Evolutionary conservation across 208 protist species (phyloP).

Genomic region (Acanthamoeba comandoni): DNA sequence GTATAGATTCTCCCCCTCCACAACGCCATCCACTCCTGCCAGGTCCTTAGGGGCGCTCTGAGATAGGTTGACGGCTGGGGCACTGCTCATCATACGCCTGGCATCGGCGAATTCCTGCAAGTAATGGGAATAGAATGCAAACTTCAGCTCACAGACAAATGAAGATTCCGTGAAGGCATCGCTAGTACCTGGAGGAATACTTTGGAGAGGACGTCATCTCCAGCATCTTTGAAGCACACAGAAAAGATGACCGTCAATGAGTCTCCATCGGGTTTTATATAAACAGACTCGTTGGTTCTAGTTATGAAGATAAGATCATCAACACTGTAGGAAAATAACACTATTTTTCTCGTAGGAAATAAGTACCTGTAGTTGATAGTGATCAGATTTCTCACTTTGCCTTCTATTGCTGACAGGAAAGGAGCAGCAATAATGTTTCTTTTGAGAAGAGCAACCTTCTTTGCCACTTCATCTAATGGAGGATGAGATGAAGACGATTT

Average conservation of each 20-base stretch:
- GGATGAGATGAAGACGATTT: background rate
- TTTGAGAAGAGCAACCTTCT: slow-evolving; percentile 79
- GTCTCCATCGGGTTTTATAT: slow-evolving; percentile 82
- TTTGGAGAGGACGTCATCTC: slow-evolving; percentile 83
- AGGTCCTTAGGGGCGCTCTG: slow-evolving; percentile 84
- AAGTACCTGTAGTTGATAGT: slow-evolving; percentile 83
- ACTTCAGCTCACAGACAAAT: slow-evolving; percentile 3
- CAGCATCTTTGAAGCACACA: slow-evolving; percentile 84
- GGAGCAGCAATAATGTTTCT: slow-evolving; percentile 81
- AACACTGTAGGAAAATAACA: background rate
- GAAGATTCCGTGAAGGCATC: too few species aligned
- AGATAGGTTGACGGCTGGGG: slow-evolving; percentile 80
- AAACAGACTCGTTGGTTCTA: slow-evolving; percentile 82
- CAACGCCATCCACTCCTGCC: slow-evolving; percentile 76
- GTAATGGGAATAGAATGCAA: too few species aligned
- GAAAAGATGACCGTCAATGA: slow-evolving; percentile 85
- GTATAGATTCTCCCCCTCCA: slow-evolving; percentile 73
- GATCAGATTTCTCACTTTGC: slow-evolving; percentile 57
- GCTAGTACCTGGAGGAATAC: slow-evolving; percentile 84
- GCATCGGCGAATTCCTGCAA: slow-evolving; percentile 69
- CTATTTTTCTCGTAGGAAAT: too few species aligned
- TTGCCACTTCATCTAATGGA: slow-evolving; percentile 72
- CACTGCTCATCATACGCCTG: slow-evolving; percentile 70
- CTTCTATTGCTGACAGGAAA: slow-evolving; percentile 34
- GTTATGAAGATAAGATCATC: too few species aligned